Conservation (phyloP, 805 yeast species). For the Yarrowia sp. region DNA sequence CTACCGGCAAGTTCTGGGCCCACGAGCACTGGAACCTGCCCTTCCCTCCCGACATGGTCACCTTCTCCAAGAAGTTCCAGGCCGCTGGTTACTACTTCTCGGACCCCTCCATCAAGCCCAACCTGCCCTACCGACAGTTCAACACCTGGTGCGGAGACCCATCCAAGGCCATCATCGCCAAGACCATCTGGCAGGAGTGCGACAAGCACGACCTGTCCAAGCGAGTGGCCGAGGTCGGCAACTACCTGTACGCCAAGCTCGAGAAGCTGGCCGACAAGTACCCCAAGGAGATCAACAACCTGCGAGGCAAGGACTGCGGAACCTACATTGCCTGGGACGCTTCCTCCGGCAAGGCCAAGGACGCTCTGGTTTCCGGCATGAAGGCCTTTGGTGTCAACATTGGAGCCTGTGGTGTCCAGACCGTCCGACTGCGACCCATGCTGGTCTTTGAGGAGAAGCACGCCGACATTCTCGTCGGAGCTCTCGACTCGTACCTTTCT, state of each 20-base stretch:
- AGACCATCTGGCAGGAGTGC: constrained; percentile 73
- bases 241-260: constrained; percentile 66
- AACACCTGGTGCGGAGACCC: constrained; percentile 96
- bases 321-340: constrained; percentile 86
- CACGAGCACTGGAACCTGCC: constrained; percentile 82
- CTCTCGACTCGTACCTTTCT: constrained; percentile 51
- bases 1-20: constrained; percentile 86
- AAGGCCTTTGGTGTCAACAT: constrained; percentile 73
- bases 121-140: constrained; percentile 84
- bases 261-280: constrained; percentile 61
- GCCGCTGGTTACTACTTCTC: constrained; percentile 85
- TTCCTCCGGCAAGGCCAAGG: constrained; percentile 61
- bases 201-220: constrained; percentile 64
- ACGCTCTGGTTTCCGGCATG: constrained; percentile 65
- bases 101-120: constrained; percentile 74
- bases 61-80: constrained; percentile 88
- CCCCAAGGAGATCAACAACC: constrained; percentile 59
- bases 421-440: constrained; percentile 83
- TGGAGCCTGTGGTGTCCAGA: constrained; percentile 83
- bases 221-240: constrained; percentile 68
- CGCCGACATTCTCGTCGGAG: constrained; percentile 67
- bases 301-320: constrained; percentile 78
- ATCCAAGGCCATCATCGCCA: constrained; percentile 76
- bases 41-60: constrained; percentile 82
- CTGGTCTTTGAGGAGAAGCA: constrained; percentile 80